phyloP scores from a whole-genome alignment of 345 rosid genomes.

The Salix exigua region DNA sequence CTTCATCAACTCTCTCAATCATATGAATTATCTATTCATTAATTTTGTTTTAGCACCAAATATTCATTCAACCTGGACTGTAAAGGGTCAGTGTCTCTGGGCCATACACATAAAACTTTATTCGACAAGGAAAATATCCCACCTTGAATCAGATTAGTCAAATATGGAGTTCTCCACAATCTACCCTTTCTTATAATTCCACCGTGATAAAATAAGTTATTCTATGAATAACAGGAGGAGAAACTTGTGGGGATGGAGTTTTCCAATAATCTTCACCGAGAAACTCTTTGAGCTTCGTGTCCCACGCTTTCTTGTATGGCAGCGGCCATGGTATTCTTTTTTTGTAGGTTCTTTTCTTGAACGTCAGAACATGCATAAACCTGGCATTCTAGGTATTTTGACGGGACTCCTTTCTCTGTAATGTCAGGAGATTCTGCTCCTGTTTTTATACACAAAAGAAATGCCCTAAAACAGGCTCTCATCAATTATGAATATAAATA shows the following conservation, averaged over 20 bases:
- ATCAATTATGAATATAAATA: background rate
- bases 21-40: background rate
- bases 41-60: background rate
- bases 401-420: background rate
- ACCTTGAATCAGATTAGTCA: background rate
- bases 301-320: background rate
- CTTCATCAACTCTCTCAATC: conserved; percentile 4
- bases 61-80: background rate
- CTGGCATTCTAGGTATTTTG: background rate
- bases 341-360: background rate
- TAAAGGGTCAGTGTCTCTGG: background rate
- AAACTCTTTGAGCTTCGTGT: background rate
- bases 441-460: background rate
- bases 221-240: background rate
- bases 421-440: background rate
- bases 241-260: background rate
- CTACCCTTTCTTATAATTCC: background rate
- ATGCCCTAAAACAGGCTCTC: background rate
- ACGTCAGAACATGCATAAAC: background rate
- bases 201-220: background rate
- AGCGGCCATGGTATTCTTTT: background rate
- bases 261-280: background rate
- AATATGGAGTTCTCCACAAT: background rate
- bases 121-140: background rate
- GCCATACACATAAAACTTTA: background rate